Base-by-base conservation (phyloP, 1,284 basidiomycete species). In the Testicularia cyperi region DNA sequence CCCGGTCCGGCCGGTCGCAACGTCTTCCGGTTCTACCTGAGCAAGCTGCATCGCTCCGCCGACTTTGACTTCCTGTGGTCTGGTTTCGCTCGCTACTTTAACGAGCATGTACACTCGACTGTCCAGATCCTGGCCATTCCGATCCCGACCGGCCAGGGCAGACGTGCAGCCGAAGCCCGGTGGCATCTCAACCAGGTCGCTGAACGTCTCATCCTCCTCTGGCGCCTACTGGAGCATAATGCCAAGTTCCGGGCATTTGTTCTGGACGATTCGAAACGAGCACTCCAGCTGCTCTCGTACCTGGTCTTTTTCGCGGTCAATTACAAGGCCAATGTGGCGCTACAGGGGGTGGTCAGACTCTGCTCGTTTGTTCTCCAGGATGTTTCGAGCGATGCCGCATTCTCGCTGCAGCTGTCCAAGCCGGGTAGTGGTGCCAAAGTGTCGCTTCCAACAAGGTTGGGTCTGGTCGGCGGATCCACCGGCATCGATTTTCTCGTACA, bases 331-430 rank as follows among this genome's bases (percentile, higher is more conserved):
- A 28, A 53, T 36, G 13, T 68, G 86, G 89, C 92, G 45, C 86
- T 92, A 79, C 88, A 95, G 67, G 92, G 91, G 0, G 79, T 96
- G 20, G 90, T 92, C 65, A 84, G 92, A 34, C 84, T 90, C 4
- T 80, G 94, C 23, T 89, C 90, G 3, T 96, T 95, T 77, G 86
- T 96, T 49, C 80, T 97, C 5, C 94, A 98, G 73, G 87, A 89
- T 5, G 78, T 97, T 15, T 92, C 91, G 4, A 86, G 90, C 0
- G 89, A 95, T 66, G 81, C 81, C 22, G 80, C 82, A 0, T 92
- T 96, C 69, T 88, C 82, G 79, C 14, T 66, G 77, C 35, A 65
- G 16, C 53, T 74, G 18, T 60, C 60, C 13, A 66, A 43, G 23
- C 43, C 53, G 12, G 70, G 54, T 4, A 65, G 55, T 32, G 53